Evolutionary conservation across 257 asterid genomes (phyloP), one percentile per base, ranked within the genome.

Genomic region (Penstemon eatonii): DNA sequence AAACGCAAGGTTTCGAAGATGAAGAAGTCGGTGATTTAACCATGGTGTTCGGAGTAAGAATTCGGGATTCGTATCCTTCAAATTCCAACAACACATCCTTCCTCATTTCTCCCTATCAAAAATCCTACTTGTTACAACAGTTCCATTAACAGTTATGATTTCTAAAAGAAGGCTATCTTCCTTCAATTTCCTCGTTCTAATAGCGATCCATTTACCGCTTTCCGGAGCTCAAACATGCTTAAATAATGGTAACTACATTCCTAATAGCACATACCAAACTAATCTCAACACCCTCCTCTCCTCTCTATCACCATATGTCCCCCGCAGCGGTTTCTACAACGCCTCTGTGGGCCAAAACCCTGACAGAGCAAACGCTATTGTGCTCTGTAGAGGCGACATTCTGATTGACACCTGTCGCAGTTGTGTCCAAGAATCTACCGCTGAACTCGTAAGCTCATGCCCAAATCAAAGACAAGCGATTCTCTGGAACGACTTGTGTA

Each of bases 371-470:
- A 13, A 55, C 7, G 70, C 57, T 8, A 12, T 5, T 40, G 75
- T 11, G n/a, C 70, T 63, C 0, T 71, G 75, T 9, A 13, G 75
- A 63, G 70, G 65, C 0, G 70, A 71, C 9, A 49, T 63, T 33
- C 43, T 8, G 18, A 49, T 45, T n/a, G 25, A 43, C 25, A 8
- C 5, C 3, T 71, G 75, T 36, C 58, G 65, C 2, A 13, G n/a
- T 13, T 71, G 69, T 47, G 9, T 63, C 12, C 5, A 12, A 7
- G 15, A 54, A 1, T 47, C 65, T 2, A 33, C 70, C 2, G 4
- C 3, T 6, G 36, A 19, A 0, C 2, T 71, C 8, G 8, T 55
- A 36, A 9, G 6, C 4, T 0, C 7, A 7, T 71, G 70, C 13
- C 70, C 75, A 1, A n/a, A 66, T 12, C 5, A 68, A 6, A 68